Evolutionary conservation across 768 basidiomycete species (phyloP), one percentile per base, ranked within the genome.

Genomic region (Suillus alpinus): DNA sequence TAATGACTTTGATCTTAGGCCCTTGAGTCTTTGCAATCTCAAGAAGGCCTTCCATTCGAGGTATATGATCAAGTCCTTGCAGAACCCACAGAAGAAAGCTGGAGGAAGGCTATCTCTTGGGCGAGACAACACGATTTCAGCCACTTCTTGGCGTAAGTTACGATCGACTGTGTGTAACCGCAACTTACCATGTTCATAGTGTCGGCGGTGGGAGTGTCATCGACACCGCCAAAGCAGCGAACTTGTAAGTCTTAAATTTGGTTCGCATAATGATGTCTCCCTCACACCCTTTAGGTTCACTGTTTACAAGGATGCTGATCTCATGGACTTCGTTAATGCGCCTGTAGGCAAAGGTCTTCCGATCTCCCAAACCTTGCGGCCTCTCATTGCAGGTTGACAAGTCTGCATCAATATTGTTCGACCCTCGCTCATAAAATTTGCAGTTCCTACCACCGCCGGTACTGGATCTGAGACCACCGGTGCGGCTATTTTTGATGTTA

Each of bases 261-360:
- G 10, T 18, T 56, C 16, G 3, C 51, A 8, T n/a, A n/a, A n/a
- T 52, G 16, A n/a, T 58, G 7, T 52, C 12, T 23, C 9, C 7
- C 57, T 64, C 44, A 70, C 59, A 14, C 41, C 23, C 23, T 3
- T 10, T 62, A 93, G 91, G 61, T 95, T 95, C 74, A 82, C 91
- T 0, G 92, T 92, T 12, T 98, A 98, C 80, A 89, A 89, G 66
- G 93, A 98, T 64, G 85, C 92, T 0, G 92, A 97, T 69, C 78
- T 98, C 10, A 90, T 95, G 78, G 96, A 98, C 72, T 98, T 96
- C 73, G 92, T 98, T 75, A 98, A 98, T 70, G 95, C 96, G 1
- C 96, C 96, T 0, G 80, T 98, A 57, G 96, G 96, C 46, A 95
- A 94, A 75, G 95, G 95, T 5, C 80, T 88, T 41, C 92, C 95